These are phyloP conservation scores for Coprinopsis sp. DNA, from an alignment of 768 basidiomycete species.

Conservation along the genomic window DNA sequence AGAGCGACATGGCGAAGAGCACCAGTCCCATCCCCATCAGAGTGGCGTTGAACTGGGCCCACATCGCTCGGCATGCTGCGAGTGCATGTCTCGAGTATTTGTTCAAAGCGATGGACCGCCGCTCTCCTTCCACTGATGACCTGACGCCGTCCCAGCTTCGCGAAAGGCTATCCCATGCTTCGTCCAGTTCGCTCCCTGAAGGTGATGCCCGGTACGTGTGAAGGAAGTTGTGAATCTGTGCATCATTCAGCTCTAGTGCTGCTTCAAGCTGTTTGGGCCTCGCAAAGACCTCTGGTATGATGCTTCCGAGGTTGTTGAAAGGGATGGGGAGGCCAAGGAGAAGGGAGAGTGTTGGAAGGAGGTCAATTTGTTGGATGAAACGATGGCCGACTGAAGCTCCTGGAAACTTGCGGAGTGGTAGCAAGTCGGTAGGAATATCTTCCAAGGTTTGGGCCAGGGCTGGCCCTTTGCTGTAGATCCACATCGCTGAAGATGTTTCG, in stretches of 20 bases:
- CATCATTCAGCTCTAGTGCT: slow-evolving; percentile 67
- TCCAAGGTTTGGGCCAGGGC: slow-evolving; percentile 35
- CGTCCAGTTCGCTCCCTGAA: slow-evolving; percentile 71
- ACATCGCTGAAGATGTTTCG: slow-evolving; percentile 82
- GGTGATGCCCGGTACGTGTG: slow-evolving; percentile 67
- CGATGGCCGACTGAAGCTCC: slow-evolving; percentile 51
- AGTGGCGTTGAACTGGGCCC: slow-evolving; percentile 89
- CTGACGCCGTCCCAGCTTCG: slow-evolving; percentile 22
- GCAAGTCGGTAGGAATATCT: slow-evolving; percentile 43
- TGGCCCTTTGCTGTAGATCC: slow-evolving; percentile 85
- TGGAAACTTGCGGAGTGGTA: slow-evolving; percentile 58
- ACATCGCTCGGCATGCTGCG: slow-evolving; percentile 72
- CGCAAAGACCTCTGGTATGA: slow-evolving; percentile 91
- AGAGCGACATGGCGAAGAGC: slow-evolving; percentile 51
- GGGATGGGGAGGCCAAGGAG: slow-evolving; percentile 92
- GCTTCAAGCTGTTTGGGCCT: slow-evolving; percentile 42
- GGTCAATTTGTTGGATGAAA: slow-evolving; percentile 86
- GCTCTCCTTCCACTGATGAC: slow-evolving; percentile 39
- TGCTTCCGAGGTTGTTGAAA: slow-evolving; percentile 87
- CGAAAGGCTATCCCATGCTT: slow-evolving; percentile 40
- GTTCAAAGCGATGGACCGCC: slow-evolving; percentile 34
- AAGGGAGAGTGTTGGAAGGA: slow-evolving; percentile 83
- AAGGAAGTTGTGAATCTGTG: slow-evolving; percentile 75
- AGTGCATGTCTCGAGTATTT: slow-evolving; percentile 61
- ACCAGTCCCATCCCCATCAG: slow-evolving; percentile 72